A percentile compares a stretch with the other conserved stretches of the same genome.
These are phyloP conservation scores for Aspergillus versicolor DNA, from an alignment of 2,329 filamentous ascomycete species.

Conservation along the genomic window DNA sequence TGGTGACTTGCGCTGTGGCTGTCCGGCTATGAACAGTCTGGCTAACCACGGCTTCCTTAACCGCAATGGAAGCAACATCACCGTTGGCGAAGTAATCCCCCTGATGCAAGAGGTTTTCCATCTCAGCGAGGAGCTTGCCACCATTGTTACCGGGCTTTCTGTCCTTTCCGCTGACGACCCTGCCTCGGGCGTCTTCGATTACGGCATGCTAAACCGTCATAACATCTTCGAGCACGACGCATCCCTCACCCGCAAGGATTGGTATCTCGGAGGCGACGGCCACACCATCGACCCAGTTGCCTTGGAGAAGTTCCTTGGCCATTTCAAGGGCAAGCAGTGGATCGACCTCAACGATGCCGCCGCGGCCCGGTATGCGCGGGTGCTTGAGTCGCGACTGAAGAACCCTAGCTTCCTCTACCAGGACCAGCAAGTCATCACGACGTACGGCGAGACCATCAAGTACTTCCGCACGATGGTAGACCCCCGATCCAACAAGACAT, in stretches of 20 bases:
- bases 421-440: conserved; percentile 1
- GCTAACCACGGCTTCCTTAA: conserved; percentile 6
- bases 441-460: conserved; percentile 3
- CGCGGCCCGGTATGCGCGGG: not conserved
- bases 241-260: conserved; percentile 4
- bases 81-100: not conserved
- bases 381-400: not conserved
- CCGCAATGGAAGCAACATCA: conserved; percentile 6
- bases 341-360: conserved; percentile 6
- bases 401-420: conserved; percentile 3
- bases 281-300: not conserved
- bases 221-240: conserved; percentile 7
- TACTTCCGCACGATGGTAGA: conserved; percentile 8
- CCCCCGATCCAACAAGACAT: not conserved
- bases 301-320: not conserved
- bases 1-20: not conserved
- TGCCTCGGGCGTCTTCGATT: not conserved
- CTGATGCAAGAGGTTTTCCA: conserved; percentile 3
- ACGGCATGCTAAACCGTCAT: not conserved
- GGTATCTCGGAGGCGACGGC: not conserved
- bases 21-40: conserved; percentile 5
- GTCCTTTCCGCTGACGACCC: not conserved
- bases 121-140: conserved; percentile 3
- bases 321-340: conserved; percentile 4
- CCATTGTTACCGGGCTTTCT: not conserved